A percentile compares a stretch with the other conserved stretches of the same genome.
These are phyloP conservation scores for Lithocarpus polystachyus DNA, from an alignment of 306 rosid genomes.

Conservation along the genomic window DNA sequence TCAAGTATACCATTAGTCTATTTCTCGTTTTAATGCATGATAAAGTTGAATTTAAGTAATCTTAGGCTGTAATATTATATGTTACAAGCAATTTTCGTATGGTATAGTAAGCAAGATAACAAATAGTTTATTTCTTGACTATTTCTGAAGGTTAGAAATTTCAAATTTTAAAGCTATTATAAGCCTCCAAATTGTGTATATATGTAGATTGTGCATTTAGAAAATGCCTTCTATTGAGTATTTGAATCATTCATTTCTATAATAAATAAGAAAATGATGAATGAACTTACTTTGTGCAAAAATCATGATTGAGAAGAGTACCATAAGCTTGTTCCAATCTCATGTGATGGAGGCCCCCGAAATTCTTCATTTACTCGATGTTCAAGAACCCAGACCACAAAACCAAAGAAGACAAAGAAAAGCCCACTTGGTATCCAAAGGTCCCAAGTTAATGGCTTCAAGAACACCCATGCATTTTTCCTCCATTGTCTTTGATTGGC, in stretches of 20 bases:
- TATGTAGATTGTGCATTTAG: neutral
- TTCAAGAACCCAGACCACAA: constrained; percentile 46
- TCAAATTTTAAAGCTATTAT: neutral
- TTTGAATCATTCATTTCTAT: neutral
- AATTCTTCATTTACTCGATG: constrained; percentile 40
- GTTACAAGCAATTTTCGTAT: too few relatives aligned
- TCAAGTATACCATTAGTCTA: too few relatives aligned
- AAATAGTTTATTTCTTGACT: too few relatives aligned
- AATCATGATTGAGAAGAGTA: constrained; percentile 45
- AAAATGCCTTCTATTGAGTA: too few relatives aligned
- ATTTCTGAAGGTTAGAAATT: too few relatives aligned
- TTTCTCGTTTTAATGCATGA: too few relatives aligned
- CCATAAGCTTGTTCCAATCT: constrained; percentile 38
- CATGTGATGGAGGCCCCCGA: constrained; percentile 22
- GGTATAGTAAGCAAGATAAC: too few relatives aligned
- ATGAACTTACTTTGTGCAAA: constrained; percentile 28
- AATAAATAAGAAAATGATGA: neutral
- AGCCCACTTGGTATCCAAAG: constrained; percentile 28
- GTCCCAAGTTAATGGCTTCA: constrained; percentile 38
- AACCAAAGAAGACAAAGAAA: constrained; percentile 33
- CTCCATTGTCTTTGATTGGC: constrained; percentile 10
- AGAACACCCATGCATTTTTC: constrained; percentile 37
- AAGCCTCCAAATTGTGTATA: neutral
- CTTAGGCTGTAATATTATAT: too few relatives aligned
- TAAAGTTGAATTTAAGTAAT: too few relatives aligned